A percentile compares a stretch with the other conserved stretches of the same genome.
Evolutionary conservation across 2,329 filamentous ascomycete genomes (phyloP).

Genomic region (Didymella pinodella): DNA sequence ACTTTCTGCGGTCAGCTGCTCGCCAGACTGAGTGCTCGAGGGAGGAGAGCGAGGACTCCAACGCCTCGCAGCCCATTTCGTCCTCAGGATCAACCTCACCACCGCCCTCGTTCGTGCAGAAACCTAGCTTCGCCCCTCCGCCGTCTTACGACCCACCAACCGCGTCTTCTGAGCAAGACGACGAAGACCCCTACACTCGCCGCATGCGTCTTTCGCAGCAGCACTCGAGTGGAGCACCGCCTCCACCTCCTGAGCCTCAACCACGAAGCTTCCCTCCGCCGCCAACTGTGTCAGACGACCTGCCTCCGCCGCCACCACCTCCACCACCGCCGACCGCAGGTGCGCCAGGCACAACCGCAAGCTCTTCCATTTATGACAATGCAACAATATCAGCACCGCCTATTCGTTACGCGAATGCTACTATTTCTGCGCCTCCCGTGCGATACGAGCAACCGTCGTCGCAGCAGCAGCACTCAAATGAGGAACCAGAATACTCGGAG

Average conservation of each 20-base stretch:
- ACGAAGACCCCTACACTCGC: slow-evolving; percentile 36
- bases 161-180: slow-evolving; percentile 31
- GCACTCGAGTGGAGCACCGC: slow-evolving; percentile 15
- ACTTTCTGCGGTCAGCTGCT: slow-evolving; percentile 32
- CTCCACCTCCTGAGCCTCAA: slow-evolving; percentile 24
- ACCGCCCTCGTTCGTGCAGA: slow-evolving; percentile 15
- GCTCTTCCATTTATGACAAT: slow-evolving; percentile 33
- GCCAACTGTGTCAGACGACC: slow-evolving; percentile 22
- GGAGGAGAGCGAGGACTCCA: slow-evolving; percentile 26
- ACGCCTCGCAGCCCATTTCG: slow-evolving; percentile 23
- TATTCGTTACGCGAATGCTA: slow-evolving; percentile 71
- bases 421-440: slow-evolving; percentile 82
- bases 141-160: slow-evolving; percentile 34
- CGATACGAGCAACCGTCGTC: slow-evolving; percentile 63
- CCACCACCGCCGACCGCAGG: slow-evolving; percentile 60
- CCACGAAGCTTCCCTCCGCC: slow-evolving; percentile 18
- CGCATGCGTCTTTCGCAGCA: slow-evolving; percentile 29
- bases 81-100: slow-evolving; percentile 26
- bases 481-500: slow-evolving; percentile 23
- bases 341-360: slow-evolving; percentile 31
- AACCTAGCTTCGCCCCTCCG: slow-evolving; percentile 59
- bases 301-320: slow-evolving; percentile 27
- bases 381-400: slow-evolving; percentile 79
- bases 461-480: slow-evolving; percentile 21
- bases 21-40: slow-evolving; percentile 19